These are phyloP conservation scores for Globisporangium canariense DNA, from an alignment of 352 stramenopile species.

Conservation along the genomic window DNA sequence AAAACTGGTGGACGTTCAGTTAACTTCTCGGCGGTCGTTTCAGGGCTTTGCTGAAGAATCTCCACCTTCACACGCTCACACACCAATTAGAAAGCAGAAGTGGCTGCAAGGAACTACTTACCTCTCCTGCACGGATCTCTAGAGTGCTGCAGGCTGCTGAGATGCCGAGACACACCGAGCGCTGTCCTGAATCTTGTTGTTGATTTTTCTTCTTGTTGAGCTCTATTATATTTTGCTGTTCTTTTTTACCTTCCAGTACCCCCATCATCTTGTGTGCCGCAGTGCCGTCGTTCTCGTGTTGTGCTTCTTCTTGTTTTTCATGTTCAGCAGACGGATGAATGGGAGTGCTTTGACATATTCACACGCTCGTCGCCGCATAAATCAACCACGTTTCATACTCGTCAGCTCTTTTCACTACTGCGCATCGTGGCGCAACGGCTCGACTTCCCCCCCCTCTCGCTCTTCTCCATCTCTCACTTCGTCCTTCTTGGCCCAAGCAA, in stretches of 20 bases:
- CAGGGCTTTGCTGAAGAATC: not conserved
- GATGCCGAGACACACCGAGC: not conserved
- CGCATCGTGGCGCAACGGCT: constrained; percentile 3
- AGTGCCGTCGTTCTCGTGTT: not conserved
- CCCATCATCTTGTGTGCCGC: not conserved
- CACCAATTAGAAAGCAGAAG: not conserved
- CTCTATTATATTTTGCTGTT: constrained; percentile 17
- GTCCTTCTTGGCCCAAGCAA: constrained; percentile 18
- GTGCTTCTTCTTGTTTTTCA: constrained; percentile 9
- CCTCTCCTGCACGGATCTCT: not conserved
- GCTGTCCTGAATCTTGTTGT: not conserved
- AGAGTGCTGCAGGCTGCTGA: not conserved
- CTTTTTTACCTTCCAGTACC: constrained; percentile 7
- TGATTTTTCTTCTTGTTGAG: constrained; percentile 11
- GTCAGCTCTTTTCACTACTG: not conserved
- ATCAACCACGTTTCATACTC: constrained; percentile 6
- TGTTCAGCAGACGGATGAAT: not conserved
- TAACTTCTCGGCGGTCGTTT: not conserved
- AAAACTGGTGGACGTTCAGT: not conserved
- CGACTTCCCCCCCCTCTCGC: not conserved
- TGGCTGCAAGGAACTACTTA: not conserved
- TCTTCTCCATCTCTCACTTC: constrained; percentile 7
- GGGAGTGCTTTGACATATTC: constrained; percentile 16
- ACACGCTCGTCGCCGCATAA: constrained; percentile 12
- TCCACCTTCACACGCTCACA: no score